These are phyloP conservation scores for Russula brevipes DNA, from an alignment of 768 basidiomycete genomes.

Conservation along the genomic window DNA sequence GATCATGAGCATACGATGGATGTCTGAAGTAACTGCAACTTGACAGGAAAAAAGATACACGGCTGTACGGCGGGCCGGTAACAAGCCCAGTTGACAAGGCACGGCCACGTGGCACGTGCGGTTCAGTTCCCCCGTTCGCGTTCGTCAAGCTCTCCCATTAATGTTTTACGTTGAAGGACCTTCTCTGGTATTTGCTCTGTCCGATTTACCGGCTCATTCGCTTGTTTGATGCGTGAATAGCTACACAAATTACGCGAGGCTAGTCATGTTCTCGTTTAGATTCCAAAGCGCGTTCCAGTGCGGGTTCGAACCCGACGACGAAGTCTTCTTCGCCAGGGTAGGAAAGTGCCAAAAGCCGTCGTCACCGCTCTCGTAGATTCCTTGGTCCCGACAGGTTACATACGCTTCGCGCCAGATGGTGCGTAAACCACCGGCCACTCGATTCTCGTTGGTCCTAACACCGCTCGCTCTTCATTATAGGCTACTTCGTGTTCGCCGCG, in stretches of 20 bases:
- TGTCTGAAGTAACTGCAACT: too few relatives aligned
- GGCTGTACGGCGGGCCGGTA: too few relatives aligned
- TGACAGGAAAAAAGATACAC: too few relatives aligned
- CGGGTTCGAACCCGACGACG: constrained; percentile 25
- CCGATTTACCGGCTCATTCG: not conserved
- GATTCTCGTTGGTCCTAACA: not conserved
- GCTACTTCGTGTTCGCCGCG: constrained; percentile 29
- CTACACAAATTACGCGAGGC: constrained; percentile 31
- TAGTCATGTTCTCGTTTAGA: constrained; percentile 41
- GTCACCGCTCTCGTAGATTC: constrained; percentile 22
- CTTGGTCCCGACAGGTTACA: constrained; percentile 26
- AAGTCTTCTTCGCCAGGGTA: constrained; percentile 29
- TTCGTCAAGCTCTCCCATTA: constrained; percentile 22
- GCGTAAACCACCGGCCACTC: not conserved
- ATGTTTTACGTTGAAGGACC: constrained; percentile 37
- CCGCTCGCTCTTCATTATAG: not conserved
- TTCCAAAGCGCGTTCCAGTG: constrained; percentile 37
- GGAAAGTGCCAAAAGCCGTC: constrained; percentile 20
- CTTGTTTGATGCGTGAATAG: not conserved
- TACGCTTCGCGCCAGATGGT: constrained; percentile 30
- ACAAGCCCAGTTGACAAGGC: too few relatives aligned
- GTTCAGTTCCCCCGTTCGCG: too few relatives aligned
- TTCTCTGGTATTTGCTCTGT: not conserved
- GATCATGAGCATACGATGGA: too few relatives aligned
- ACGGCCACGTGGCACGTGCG: too few relatives aligned